phyloP scores from a whole-genome alignment of 1,284 basidiomycete species.

The Trametes hirsuta region DNA sequence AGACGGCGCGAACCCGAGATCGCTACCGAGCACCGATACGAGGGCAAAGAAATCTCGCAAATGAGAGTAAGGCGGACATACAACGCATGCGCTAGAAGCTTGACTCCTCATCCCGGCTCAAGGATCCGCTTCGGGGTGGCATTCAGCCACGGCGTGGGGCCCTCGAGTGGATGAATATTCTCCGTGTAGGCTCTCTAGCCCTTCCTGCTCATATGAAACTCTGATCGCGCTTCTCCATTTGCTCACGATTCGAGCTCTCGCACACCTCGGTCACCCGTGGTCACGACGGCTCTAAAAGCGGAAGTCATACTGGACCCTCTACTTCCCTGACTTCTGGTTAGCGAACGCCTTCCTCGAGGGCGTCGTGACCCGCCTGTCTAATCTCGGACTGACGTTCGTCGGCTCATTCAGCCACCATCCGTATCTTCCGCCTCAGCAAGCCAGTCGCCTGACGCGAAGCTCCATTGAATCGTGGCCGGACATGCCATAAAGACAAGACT shows the following conservation, averaged over 20 bases:
- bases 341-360: constrained; percentile 1
- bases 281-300: constrained; percentile 2
- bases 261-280: constrained; percentile 23
- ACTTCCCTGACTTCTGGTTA: constrained; percentile 2
- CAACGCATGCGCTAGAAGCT: constrained; percentile 2
- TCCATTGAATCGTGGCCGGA: background rate
- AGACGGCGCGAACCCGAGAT: background rate
- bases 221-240: constrained; percentile 11
- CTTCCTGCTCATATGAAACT: constrained; percentile 24
- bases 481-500: constrained; percentile 1
- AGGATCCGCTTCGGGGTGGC: background rate
- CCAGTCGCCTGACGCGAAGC: constrained; percentile 4
- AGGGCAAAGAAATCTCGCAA: background rate
- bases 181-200: constrained; percentile 13
- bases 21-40: background rate
- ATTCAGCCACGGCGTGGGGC: background rate
- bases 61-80: background rate
- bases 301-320: constrained; percentile 2
- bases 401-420: constrained; percentile 4
- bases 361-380: background rate
- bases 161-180: constrained; percentile 2
- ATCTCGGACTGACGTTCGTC: background rate
- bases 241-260: constrained; percentile 15
- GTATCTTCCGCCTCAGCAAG: background rate
- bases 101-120: background rate